Evolutionary conservation across 192 early-diverging fungal species (phyloP).

Genomic region (Linnemannia zychae): DNA sequence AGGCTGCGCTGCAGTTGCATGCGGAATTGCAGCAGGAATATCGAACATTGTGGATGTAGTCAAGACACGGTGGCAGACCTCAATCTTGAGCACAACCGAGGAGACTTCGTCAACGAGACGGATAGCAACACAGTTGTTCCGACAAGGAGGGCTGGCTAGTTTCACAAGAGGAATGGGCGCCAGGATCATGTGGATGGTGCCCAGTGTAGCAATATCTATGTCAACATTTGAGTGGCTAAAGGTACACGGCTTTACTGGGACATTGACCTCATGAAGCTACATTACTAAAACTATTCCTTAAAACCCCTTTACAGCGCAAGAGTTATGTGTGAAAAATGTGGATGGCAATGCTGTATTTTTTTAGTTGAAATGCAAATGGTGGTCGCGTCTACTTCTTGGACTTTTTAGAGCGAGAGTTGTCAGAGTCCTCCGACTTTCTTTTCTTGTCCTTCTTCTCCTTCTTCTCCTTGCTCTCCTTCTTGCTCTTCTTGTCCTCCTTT

Average conservation of each 20-base stretch:
- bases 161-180: conserved; percentile 78
- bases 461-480: conserved; percentile 35
- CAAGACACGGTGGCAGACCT: conserved; percentile 86
- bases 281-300: background rate
- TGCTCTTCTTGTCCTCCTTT: conserved; percentile 31
- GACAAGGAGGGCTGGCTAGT: conserved; percentile 66
- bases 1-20: conserved; percentile 70
- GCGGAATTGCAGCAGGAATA: conserved; percentile 68
- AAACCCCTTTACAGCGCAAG: background rate
- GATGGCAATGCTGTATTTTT: background rate
- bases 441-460: conserved; percentile 43
- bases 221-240: conserved; percentile 81
- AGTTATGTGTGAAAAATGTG: background rate
- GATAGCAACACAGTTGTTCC: conserved; percentile 63
- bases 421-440: conserved; percentile 33
- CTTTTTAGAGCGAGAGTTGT: conserved; percentile 43
- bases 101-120: conserved; percentile 41
- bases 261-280: background rate
- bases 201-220: conserved; percentile 79
- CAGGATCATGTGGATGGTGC: conserved; percentile 77
- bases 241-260: conserved; percentile 17
- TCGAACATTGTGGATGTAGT: conserved; percentile 82
- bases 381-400: conserved; percentile 39
- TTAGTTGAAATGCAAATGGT: conserved; percentile 3
- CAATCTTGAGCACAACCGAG: conserved; percentile 33